A percentile compares a stretch with the other conserved stretches of the same genome.
These are phyloP conservation scores for Cladosporium velox DNA, from an alignment of 2,329 filamentous ascomycete genomes.

Conservation along the genomic window DNA sequence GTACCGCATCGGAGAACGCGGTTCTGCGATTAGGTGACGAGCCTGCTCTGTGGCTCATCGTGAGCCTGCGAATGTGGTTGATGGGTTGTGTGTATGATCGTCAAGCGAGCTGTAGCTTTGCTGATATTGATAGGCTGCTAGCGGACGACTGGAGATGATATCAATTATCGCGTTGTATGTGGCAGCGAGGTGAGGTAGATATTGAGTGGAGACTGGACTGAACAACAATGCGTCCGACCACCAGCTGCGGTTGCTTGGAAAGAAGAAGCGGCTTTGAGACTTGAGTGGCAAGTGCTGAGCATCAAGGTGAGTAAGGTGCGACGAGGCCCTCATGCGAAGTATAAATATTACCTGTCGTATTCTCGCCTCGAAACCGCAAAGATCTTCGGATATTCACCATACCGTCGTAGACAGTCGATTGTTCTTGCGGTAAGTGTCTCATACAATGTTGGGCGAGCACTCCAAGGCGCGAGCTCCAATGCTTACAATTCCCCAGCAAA, in stretches of 20 bases:
- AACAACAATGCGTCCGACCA: not conserved
- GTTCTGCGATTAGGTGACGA: not conserved
- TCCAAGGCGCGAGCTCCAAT: not conserved
- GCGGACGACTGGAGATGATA: slow-evolving; percentile 5
- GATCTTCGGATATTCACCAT: not conserved
- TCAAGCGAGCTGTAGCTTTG: slow-evolving; percentile 13
- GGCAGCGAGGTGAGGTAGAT: not conserved
- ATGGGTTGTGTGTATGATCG: not conserved
- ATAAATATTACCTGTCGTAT: not conserved
- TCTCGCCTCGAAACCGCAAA: not conserved
- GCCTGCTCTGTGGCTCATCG: not conserved
- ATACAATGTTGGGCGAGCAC: not conserved
- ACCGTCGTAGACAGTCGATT: not conserved
- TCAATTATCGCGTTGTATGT: not conserved
- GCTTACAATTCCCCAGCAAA: not conserved
- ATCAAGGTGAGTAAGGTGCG: not conserved
- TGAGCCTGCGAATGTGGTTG: not conserved
- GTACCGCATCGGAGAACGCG: not conserved
- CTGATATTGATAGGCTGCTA: slow-evolving; percentile 5
- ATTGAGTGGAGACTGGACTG: not conserved
- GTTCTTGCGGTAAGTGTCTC: not conserved
- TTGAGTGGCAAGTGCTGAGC: not conserved
- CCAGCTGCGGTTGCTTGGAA: not conserved
- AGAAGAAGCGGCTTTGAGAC: not conserved
- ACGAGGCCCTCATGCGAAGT: not conserved